phyloP scores from a whole-genome alignment of 345 rosid genomes.

The Eucalyptus paniculata region DNA sequence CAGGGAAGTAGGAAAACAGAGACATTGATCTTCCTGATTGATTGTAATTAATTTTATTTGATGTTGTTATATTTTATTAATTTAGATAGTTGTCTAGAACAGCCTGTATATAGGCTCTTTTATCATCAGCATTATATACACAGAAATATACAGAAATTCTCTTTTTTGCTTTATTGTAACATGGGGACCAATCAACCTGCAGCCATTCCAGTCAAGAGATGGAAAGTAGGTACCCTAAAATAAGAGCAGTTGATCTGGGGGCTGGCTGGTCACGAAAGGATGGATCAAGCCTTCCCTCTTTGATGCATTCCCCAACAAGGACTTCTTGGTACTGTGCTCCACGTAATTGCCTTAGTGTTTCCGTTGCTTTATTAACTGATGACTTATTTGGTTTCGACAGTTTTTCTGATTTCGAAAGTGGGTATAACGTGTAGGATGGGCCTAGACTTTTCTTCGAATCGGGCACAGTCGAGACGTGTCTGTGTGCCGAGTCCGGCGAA shows the following conservation, averaged over 20 bases:
- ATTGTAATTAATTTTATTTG: too few relatives aligned
- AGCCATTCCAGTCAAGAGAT: neutral
- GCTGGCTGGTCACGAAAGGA: slow-evolving; percentile 61
- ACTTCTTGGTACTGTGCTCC: slow-evolving; percentile 25
- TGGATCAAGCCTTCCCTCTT: slow-evolving; percentile 62
- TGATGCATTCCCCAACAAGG: slow-evolving; percentile 43
- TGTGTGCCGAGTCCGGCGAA: slow-evolving; percentile 35
- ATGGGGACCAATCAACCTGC: neutral
- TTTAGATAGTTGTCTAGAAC: too few relatives aligned
- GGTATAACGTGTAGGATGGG: slow-evolving; percentile 22
- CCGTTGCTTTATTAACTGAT: neutral
- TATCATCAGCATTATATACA: too few relatives aligned
- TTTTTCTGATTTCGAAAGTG: neutral
- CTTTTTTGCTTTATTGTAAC: too few relatives aligned
- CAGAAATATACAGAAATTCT: too few relatives aligned
- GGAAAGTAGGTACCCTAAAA: neutral
- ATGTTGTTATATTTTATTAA: too few relatives aligned
- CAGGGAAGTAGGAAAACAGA: neutral
- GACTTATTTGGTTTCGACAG: neutral
- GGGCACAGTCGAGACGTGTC: neutral
- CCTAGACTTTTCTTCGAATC: neutral
- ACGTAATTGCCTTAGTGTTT: neutral
- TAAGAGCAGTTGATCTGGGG: slow-evolving; percentile 57
- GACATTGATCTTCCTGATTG: too few relatives aligned
- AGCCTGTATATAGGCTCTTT: too few relatives aligned